phyloP scores from a whole-genome alignment of 345 rosid species.

The Trapa incisa region DNA sequence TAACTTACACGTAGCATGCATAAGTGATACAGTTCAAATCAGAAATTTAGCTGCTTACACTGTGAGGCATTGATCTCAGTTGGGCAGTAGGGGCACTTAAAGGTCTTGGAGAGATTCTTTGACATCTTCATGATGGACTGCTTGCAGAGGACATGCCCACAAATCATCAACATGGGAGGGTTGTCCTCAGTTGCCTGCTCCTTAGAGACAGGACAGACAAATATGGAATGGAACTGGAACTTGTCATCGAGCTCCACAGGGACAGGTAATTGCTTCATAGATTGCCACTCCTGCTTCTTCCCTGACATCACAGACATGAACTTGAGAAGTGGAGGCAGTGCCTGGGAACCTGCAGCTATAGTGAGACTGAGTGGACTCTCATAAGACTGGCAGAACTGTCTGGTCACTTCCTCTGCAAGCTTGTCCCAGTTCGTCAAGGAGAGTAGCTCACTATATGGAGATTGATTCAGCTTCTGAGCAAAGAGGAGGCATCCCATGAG shows the following conservation, averaged over 20 bases:
- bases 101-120: conserved; percentile 29
- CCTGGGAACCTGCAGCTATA: conserved; percentile 53
- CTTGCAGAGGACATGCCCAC: conserved; percentile 65
- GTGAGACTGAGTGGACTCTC: conserved; percentile 39
- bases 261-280: conserved; percentile 50
- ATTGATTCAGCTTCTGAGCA: conserved; percentile 39
- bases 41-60: conserved; percentile 50
- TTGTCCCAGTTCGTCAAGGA: conserved; percentile 36
- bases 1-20: neutral
- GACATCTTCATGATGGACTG: conserved; percentile 60
- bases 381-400: conserved; percentile 42
- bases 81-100: conserved; percentile 66
- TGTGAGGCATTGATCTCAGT: conserved; percentile 24
- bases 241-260: conserved; percentile 51
- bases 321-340: conserved; percentile 57
- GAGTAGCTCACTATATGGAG: conserved; percentile 42
- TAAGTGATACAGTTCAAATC: neutral
- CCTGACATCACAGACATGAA: conserved; percentile 53
- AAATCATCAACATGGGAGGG: conserved; percentile 62
- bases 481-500: conserved; percentile 41
- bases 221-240: conserved; percentile 61
- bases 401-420: conserved; percentile 33
- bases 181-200: conserved; percentile 61
- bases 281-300: conserved; percentile 56
- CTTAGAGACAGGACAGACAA: conserved; percentile 63